Percentiles rank a stretch among this genome's conserved stretches.
phyloP scores from a whole-genome alignment of 768 basidiomycete genomes.

The Lactarius hatsudake region DNA sequence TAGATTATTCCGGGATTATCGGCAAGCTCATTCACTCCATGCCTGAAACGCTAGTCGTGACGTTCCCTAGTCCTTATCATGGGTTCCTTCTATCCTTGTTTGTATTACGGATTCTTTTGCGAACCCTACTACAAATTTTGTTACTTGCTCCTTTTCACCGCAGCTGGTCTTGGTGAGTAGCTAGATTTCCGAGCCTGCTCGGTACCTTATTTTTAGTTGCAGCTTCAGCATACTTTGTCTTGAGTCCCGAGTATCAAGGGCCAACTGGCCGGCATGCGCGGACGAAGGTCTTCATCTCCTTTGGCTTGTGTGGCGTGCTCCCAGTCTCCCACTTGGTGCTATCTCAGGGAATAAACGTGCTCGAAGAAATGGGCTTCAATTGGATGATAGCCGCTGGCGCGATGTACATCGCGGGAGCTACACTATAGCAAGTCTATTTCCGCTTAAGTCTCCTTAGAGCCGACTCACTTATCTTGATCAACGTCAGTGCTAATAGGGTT shows the following conservation, averaged over 20 bases:
- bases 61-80: constrained; percentile 54
- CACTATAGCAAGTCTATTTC: constrained; percentile 69
- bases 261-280: constrained; percentile 74
- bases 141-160: constrained; percentile 51
- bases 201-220: not conserved
- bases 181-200: not conserved
- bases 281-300: constrained; percentile 72
- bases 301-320: constrained; percentile 67
- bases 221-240: constrained; percentile 73
- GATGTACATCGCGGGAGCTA: constrained; percentile 75
- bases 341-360: constrained; percentile 53
- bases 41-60: constrained; percentile 20
- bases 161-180: constrained; percentile 58
- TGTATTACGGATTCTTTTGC: constrained; percentile 80
- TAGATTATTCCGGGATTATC: constrained; percentile 82
- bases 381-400: constrained; percentile 70
- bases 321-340: constrained; percentile 66
- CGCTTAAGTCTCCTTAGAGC: constrained; percentile 26
- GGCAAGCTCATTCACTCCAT: constrained; percentile 36
- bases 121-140: constrained; percentile 49
- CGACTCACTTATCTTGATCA: constrained; percentile 22
- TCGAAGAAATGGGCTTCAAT: constrained; percentile 62
- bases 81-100: constrained; percentile 73
- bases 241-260: constrained; percentile 74
- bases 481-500: constrained; percentile 70